Conservation (phyloP, 2,329 filamentous ascomycete species). For the Venturia carpophila region DNA sequence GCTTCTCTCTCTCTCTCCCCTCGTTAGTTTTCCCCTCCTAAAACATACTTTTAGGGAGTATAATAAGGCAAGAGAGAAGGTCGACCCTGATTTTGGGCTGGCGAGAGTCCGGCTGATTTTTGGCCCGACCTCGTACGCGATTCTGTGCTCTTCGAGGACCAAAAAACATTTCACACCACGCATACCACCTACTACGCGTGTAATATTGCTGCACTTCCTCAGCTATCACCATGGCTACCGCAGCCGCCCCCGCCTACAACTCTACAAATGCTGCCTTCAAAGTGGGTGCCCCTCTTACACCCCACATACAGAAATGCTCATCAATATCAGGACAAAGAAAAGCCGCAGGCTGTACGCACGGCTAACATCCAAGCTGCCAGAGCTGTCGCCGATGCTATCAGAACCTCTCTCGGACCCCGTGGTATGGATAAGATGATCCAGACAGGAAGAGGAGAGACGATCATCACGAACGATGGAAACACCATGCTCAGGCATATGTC, state of each 20-base stretch:
- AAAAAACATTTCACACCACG: not conserved
- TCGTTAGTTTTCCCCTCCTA: too few species aligned
- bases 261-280: constrained; percentile 58
- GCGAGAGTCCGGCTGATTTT: too few species aligned
- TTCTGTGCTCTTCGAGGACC: not conserved
- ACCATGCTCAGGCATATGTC: constrained; percentile 99
- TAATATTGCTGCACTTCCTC: not conserved
- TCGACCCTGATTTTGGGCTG: too few species aligned
- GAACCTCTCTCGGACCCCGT: constrained; percentile 90
- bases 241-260: not conserved
- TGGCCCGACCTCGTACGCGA: too few species aligned
- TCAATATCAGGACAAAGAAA: constrained; percentile 69
- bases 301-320: constrained; percentile 30
- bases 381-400: constrained; percentile 95
- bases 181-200: not conserved
- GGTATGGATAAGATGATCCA: constrained; percentile 99
- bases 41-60: too few species aligned
- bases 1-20: too few species aligned
- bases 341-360: constrained; percentile 92
- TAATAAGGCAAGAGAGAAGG: too few species aligned
- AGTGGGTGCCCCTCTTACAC: constrained; percentile 31
- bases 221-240: not conserved
- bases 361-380: constrained; percentile 95
- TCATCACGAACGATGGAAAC: constrained; percentile 99
- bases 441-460: constrained; percentile 90